A percentile compares a stretch with the other conserved stretches of the same genome.
These are phyloP conservation scores for Chloris gayana DNA, from an alignment of 176 grass and related monocot species.

Conservation along the genomic window DNA sequence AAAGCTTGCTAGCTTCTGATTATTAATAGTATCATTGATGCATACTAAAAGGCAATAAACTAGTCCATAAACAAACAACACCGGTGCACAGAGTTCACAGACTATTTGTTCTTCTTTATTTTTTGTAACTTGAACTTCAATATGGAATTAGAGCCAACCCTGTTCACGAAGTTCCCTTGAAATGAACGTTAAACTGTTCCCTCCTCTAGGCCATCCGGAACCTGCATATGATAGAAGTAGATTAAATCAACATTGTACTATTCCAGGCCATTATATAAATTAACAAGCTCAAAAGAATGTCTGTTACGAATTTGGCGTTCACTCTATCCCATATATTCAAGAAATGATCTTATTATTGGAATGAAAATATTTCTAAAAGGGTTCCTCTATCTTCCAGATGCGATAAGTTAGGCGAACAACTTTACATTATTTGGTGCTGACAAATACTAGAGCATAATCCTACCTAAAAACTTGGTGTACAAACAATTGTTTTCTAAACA, in stretches of 20 bases:
- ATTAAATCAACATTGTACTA: neutral
- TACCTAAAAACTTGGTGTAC: neutral
- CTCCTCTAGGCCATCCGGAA: neutral
- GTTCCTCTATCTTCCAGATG: neutral
- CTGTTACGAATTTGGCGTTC: neutral
- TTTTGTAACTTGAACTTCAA: neutral
- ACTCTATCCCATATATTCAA: neutral
- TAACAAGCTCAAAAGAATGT: neutral
- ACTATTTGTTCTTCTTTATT: neutral
- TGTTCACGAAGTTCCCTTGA: neutral
- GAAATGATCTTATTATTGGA: neutral
- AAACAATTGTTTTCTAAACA: neutral
- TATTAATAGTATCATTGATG: neutral
- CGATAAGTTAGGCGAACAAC: neutral
- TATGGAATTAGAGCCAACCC: neutral
- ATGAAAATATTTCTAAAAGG: neutral
- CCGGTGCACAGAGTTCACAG: neutral
- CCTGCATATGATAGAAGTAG: neutral
- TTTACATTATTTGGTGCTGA: neutral
- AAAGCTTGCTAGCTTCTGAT: neutral
- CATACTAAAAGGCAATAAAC: neutral
- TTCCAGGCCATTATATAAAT: neutral
- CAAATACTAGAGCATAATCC: neutral
- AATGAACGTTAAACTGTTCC: neutral
- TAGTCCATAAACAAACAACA: neutral